Evolutionary conservation across 176 grass and related monocot genomes (phyloP).

Genomic region (Themeda triandra): DNA sequence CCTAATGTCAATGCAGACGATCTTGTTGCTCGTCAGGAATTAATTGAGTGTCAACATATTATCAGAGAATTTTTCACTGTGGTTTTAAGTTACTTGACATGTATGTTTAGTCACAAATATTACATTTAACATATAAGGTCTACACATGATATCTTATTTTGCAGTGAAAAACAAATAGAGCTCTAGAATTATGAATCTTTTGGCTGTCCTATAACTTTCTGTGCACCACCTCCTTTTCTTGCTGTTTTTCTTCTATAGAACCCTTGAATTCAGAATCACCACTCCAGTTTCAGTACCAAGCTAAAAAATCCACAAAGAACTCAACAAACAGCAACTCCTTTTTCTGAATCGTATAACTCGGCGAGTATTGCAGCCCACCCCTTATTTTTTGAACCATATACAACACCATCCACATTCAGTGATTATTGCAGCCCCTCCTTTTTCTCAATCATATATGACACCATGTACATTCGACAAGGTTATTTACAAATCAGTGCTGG

Average conservation of each 20-base stretch:
- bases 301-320: neutral
- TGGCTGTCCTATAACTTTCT: no score
- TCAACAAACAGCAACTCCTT: neutral
- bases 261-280: neutral
- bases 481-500: constrained; percentile 30
- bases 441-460: neutral
- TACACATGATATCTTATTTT: no score
- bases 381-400: neutral
- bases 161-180: no score
- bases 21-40: no score
- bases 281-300: neutral
- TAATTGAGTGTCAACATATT: no score
- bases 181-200: no score
- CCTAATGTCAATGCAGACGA: no score
- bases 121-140: no score
- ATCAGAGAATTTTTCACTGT: no score
- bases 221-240: neutral
- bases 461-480: neutral
- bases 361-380: neutral
- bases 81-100: no score
- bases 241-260: neutral
- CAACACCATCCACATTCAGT: neutral
- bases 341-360: neutral
- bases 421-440: neutral
- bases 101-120: no score